Conservation (phyloP, 148 eudicot genomes). For the Rhododendron simsii region DNA sequence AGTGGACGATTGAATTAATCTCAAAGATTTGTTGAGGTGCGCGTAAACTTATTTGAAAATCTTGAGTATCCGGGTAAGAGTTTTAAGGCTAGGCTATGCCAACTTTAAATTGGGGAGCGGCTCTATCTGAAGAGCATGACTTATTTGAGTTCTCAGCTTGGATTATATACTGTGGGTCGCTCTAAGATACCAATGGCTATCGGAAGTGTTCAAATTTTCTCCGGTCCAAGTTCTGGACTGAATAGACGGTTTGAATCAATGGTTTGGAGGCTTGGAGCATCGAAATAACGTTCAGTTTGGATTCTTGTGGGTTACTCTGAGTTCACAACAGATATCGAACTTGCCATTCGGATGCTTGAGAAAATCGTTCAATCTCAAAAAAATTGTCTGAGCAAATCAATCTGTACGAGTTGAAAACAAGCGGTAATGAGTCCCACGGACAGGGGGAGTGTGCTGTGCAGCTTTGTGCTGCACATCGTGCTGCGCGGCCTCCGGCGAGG, state of each 20-base stretch:
- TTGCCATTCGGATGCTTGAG: neutral
- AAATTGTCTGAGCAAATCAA: no score
- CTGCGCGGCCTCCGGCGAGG: no score
- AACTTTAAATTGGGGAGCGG: neutral
- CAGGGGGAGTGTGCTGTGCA: no score
- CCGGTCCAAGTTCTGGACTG: no score
- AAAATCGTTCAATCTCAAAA: no score
- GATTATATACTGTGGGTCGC: neutral
- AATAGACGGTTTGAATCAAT: no score
- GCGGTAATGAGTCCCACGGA: no score
- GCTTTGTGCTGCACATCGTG: no score
- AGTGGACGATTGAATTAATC: neutral
- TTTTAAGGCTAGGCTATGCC: neutral
- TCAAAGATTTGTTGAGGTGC: neutral
- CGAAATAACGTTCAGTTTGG: neutral
- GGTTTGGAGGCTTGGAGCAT: no score
- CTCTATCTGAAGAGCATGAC: neutral
- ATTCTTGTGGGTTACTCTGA: neutral
- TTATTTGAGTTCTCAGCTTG: neutral
- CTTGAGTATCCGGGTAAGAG: neutral
- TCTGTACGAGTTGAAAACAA: no score
- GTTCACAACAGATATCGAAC: neutral
- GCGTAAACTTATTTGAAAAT: neutral
- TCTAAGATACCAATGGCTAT: neutral
- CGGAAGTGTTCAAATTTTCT: no score